These are phyloP conservation scores for Sporisorium sorghi DNA, from an alignment of 1,284 basidiomycete genomes.

Conservation along the genomic window DNA sequence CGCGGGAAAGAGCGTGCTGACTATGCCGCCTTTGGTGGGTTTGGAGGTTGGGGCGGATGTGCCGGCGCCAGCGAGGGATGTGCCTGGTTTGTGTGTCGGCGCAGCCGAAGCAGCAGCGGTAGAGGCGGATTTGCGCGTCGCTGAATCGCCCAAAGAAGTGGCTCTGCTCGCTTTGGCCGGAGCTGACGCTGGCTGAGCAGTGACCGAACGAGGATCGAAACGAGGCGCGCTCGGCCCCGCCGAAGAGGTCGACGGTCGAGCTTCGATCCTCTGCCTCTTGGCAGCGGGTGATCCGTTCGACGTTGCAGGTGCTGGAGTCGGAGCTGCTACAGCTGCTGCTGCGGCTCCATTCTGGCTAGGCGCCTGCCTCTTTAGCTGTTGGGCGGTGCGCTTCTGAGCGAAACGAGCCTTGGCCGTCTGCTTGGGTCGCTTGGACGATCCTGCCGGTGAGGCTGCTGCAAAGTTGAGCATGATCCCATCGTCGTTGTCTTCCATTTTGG, in stretches of 20 bases:
- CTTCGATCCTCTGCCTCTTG: conserved; percentile 25
- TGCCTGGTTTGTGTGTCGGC: neutral
- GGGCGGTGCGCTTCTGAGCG: conserved; percentile 32
- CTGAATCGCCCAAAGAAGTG: neutral
- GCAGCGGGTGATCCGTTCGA: conserved; percentile 10
- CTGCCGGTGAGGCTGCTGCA: conserved; percentile 32
- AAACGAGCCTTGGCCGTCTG: conserved; percentile 46
- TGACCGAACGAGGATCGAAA: conserved; percentile 30
- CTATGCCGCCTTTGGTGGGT: conserved; percentile 17
- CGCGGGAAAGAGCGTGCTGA: conserved; percentile 33
- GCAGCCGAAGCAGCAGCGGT: conserved; percentile 7
- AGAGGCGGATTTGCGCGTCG: conserved; percentile 14
- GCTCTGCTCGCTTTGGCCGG: conserved; percentile 4
- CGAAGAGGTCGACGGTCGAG: conserved; percentile 17
- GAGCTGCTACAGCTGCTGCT: neutral
- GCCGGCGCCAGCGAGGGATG: conserved; percentile 15
- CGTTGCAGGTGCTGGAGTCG: conserved; percentile 8
- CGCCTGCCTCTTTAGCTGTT: conserved; percentile 30
- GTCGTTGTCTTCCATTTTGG: conserved; percentile 64
- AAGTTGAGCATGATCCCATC: conserved; percentile 67
- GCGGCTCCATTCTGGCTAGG: conserved; percentile 6
- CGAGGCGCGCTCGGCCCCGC: conserved; percentile 15
- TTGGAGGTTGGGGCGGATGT: conserved; percentile 19
- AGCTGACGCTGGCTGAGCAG: conserved; percentile 5
- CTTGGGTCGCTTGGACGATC: conserved; percentile 32